These are phyloP conservation scores for Quercus phellos DNA, from an alignment of 331 rosid genomes.

Conservation along the genomic window DNA sequence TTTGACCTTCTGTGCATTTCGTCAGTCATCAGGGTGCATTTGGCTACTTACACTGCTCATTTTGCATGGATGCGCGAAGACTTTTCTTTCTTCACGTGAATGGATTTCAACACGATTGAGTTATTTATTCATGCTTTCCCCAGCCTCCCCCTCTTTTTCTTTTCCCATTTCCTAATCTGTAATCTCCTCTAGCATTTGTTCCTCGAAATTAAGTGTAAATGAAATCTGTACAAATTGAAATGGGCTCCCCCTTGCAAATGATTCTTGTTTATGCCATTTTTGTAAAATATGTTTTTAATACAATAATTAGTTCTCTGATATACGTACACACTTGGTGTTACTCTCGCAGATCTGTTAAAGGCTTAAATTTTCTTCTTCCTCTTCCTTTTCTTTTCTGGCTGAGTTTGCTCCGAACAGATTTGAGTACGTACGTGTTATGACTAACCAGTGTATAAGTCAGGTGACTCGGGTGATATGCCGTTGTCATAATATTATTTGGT, in stretches of 20 bases:
- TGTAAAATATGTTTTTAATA: constrained; percentile 48
- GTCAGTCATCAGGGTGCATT: constrained; percentile 15
- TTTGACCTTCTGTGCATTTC: constrained; percentile 1
- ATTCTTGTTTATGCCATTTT: constrained; percentile 40
- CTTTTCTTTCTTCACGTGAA: constrained; percentile 33
- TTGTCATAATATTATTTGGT: too few relatives aligned
- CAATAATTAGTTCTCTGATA: constrained; percentile 6
- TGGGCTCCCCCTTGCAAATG: constrained; percentile 32
- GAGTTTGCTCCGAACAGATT: too few relatives aligned
- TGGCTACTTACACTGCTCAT: constrained; percentile 17
- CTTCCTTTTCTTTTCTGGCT: too few relatives aligned
- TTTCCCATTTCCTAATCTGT: constrained; percentile 14
- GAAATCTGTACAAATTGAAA: constrained; percentile 48
- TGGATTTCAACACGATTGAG: constrained; percentile 30
- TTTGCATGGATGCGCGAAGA: constrained; percentile 16
- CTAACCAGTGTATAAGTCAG: too few relatives aligned
- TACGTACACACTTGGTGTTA: neutral
- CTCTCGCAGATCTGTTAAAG: too few relatives aligned
- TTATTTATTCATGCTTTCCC: constrained; percentile 15
- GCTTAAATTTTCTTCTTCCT: too few relatives aligned
- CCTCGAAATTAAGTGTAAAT: constrained; percentile 57
- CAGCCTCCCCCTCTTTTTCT: neutral
- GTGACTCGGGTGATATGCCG: too few relatives aligned
- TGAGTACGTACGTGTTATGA: too few relatives aligned
- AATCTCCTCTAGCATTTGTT: constrained; percentile 40